Conservation (phyloP, 257 asterid genomes). For the Nicotiana tomentosiformis region DNA sequence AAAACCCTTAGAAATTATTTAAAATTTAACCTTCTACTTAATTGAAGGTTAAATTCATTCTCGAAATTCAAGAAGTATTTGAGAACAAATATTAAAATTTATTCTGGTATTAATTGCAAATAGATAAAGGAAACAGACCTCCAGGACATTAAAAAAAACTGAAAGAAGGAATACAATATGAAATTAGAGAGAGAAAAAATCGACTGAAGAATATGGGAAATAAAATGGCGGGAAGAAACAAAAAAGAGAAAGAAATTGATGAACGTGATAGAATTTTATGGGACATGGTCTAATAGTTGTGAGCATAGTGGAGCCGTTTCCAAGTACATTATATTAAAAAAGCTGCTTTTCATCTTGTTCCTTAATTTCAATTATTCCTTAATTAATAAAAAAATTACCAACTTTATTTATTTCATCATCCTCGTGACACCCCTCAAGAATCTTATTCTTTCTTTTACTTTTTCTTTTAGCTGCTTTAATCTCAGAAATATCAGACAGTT, state of each 20-base stretch:
- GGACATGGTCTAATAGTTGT: not conserved
- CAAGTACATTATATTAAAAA: not conserved
- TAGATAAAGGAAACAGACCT: too few species aligned
- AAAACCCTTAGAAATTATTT: too few species aligned
- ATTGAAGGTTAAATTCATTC: too few species aligned
- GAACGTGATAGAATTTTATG: constrained; percentile 3
- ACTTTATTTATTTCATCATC: not conserved
- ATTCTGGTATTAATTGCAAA: too few species aligned
- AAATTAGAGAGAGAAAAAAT: not conserved
- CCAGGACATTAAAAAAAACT: too few species aligned
- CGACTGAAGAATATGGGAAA: not conserved
- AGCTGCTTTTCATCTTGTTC: not conserved
- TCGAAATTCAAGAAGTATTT: too few species aligned
- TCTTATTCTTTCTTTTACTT: not conserved
- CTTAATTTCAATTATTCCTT: not conserved
- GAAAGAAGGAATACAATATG: too few species aligned
- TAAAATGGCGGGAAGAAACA: not conserved
- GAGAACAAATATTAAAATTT: too few species aligned
- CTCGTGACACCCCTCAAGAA: not conserved
- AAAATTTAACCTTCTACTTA: too few species aligned
- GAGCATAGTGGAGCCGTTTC: not conserved
- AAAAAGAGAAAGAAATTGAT: not conserved
- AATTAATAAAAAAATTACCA: constrained; percentile 13
- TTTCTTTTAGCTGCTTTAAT: not conserved
- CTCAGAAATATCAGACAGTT: not conserved